These are phyloP conservation scores for Euclidium syriacum DNA, from an alignment of 345 rosid genomes.

Conservation along the genomic window DNA sequence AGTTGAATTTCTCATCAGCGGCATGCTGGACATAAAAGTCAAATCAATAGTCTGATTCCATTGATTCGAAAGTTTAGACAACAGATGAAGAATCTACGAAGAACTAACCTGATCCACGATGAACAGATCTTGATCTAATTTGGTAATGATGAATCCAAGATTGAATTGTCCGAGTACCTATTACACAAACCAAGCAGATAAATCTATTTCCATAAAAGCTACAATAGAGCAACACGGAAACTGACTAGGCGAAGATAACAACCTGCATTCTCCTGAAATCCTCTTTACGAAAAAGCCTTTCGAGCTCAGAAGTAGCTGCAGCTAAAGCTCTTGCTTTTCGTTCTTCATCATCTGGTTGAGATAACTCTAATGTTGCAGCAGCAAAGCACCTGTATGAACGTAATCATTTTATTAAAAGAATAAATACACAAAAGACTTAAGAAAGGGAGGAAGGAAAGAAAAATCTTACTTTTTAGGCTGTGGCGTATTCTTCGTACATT, in stretches of 20 bases:
- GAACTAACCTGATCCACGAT: conserved; percentile 93
- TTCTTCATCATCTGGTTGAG: conserved; percentile 82
- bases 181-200: background rate
- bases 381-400: conserved; percentile 62
- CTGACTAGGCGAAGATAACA: conserved; percentile 6
- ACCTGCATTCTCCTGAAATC: conserved; percentile 95
- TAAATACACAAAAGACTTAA: background rate
- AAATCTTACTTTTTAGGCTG: conserved; percentile 32
- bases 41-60: conserved; percentile 13
- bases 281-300: conserved; percentile 79
- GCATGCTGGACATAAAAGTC: conserved; percentile 69
- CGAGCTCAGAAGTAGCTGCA: conserved; percentile 87
- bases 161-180: conserved; percentile 97
- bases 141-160: conserved; percentile 94
- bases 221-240: background rate
- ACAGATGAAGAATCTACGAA: background rate
- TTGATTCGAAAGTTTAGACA: background rate
- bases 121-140: conserved; percentile 82
- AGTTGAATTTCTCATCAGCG: conserved; percentile 97
- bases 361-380: conserved; percentile 82
- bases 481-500: conserved; percentile 41
- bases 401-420: conserved; percentile 9
- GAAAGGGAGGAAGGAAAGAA: conserved; percentile 1
- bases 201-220: background rate
- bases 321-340: conserved; percentile 69